Evolutionary conservation across 2,329 filamentous ascomycete genomes (phyloP).

Genomic region (Fusarium nematophilum): DNA sequence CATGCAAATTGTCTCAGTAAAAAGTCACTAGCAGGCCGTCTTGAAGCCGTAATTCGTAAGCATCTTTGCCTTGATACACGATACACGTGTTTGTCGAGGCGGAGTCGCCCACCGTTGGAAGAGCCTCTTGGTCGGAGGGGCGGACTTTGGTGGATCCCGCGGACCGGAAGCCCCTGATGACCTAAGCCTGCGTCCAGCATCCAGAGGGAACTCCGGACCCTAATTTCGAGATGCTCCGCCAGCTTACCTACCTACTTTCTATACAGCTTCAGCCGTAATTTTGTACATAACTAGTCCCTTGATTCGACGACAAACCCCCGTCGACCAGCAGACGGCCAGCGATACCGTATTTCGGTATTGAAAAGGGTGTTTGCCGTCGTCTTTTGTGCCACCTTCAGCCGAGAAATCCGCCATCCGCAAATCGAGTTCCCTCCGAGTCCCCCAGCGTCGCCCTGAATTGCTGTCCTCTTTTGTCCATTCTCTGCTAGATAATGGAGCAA

Average conservation of each 20-base stretch:
- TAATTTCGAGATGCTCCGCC: constrained; percentile 25
- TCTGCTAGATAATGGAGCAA: constrained; percentile 28
- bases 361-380: neutral
- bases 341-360: neutral
- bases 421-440: no score
- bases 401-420: no score
- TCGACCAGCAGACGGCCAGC: neutral
- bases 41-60: no score
- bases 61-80: no score
- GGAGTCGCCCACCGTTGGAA: constrained; percentile 21
- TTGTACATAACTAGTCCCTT: constrained; percentile 17
- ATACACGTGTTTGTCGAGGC: constrained; percentile 33
- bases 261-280: neutral
- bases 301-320: neutral
- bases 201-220: constrained; percentile 3
- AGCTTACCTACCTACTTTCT: no score
- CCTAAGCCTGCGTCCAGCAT: constrained; percentile 33
- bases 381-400: no score
- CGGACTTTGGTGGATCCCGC: constrained; percentile 30
- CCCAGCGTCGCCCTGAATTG: neutral
- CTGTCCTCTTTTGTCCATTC: constrained; percentile 21
- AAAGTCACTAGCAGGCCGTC: no score
- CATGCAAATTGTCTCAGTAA: no score
- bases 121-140: constrained; percentile 13
- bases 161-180: constrained; percentile 40